Evolutionary conservation across 192 early-diverging fungal species (phyloP), one percentile per base, ranked within the genome.

Genomic region (Phycomyces blakesleeanus): DNA sequence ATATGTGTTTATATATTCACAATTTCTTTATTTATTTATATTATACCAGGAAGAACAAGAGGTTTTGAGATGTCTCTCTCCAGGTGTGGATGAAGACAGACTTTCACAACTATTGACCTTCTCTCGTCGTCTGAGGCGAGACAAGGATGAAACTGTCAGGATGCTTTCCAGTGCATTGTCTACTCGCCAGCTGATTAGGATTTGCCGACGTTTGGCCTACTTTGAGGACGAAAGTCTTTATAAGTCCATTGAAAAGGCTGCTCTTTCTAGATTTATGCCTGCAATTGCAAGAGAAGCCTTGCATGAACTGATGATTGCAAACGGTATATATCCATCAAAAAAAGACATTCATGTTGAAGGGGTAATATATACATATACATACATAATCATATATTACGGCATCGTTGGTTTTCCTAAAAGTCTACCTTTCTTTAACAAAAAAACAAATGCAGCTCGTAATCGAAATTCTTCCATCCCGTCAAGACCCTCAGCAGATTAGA

Each of bases 181-280:
- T 7, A 90, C 88, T 50, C 80, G 85, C 27, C 89, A 91, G 78
- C 71, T 93, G 49, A 81, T 91, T 62, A 82, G 88, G 44, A 86
- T 89, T 47, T 83, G 85, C 51, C 80, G 82, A 50, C 79, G 87
- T 39, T 53, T 90, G 27, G 75, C 89, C 2, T 69, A 76, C 8
- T 87, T 85, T 67, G 81, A 82, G 14, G 69, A 85, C 53, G 87
- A 88, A 49, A 81, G 78, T 67, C 61, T 92, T 0, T 78, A 87
- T 62, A 68, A 75, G 15, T 68, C 84, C 12, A 80, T 92, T 44
- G 82, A 86, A 58, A 83, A 85, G 55, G 83, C 80, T 15, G 82
- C 88, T 1, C 73, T 92, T 18, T 84, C 84, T 15, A 83, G 83
- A 9, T 93, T 93, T 69, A 68, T 91, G 60, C 91, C 91, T n/a